Evolutionary conservation across 2,329 filamentous ascomycete species (phyloP).

Genomic region (Lecanoromycetidae sp.): DNA sequence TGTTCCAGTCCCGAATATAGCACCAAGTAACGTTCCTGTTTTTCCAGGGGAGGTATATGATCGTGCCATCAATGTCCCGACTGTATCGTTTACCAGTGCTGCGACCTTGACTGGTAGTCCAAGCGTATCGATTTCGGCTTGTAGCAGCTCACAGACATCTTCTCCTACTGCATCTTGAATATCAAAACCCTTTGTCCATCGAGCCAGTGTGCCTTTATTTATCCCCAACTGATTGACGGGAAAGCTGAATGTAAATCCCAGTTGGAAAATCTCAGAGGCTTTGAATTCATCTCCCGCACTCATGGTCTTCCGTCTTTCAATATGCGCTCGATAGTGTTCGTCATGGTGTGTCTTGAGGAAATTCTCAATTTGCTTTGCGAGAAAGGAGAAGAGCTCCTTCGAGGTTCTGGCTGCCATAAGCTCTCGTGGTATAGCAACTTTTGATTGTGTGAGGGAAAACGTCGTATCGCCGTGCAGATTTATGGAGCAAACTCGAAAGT

Average conservation of each 20-base stretch:
- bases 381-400: conserved; percentile 78
- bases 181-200: conserved; percentile 98
- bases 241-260: conserved; percentile 99
- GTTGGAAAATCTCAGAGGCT: conserved; percentile 71
- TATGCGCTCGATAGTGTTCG: conserved; percentile 67
- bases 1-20: conserved; percentile 94
- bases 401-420: conserved; percentile 83
- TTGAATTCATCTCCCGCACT: conserved; percentile 47
- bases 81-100: conserved; percentile 92
- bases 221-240: conserved; percentile 89
- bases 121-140: conserved; percentile 77
- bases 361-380: conserved; percentile 80
- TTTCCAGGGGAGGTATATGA: conserved; percentile 88
- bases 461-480: conserved; percentile 87
- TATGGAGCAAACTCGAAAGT: conserved; percentile 95
- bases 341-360: conserved; percentile 82
- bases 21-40: conserved; percentile 76
- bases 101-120: conserved; percentile 85
- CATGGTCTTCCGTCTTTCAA: conserved; percentile 50
- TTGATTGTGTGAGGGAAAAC: conserved; percentile 85
- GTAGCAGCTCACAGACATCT: conserved; percentile 83
- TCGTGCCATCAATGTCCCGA: conserved; percentile 93
- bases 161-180: conserved; percentile 89
- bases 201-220: conserved; percentile 85
- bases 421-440: conserved; percentile 77